phyloP scores from a whole-genome alignment of 352 stramenopile genomes.

The Globisporangium paroecandrum region DNA sequence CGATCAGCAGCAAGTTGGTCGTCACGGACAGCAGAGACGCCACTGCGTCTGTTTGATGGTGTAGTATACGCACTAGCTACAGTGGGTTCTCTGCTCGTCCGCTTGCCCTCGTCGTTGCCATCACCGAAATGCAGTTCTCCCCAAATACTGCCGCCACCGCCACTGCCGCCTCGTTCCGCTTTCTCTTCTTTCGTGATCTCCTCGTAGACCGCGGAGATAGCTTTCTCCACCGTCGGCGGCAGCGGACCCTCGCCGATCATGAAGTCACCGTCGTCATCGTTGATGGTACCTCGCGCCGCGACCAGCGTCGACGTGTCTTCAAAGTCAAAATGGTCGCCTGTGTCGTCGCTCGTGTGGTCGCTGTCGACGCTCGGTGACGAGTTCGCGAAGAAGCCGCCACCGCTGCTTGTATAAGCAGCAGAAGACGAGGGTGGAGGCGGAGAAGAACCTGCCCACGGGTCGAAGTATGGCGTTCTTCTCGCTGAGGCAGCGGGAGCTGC shows the following conservation, averaged over 20 bases:
- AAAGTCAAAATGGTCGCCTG: constrained; percentile 2
- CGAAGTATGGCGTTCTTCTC: background rate
- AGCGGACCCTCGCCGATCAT: background rate
- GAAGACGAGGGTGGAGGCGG: background rate
- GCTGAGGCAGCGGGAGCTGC: background rate
- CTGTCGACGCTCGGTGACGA: constrained; percentile 2
- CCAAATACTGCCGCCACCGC: background rate
- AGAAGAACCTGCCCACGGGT: background rate
- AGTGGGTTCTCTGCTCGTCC: background rate
- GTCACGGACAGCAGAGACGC: background rate
- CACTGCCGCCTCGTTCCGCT: background rate
- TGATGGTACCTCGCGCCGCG: background rate
- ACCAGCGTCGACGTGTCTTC: constrained; percentile 6
- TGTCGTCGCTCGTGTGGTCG: constrained; percentile 11
- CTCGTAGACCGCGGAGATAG: constrained; percentile 9
- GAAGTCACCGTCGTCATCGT: background rate
- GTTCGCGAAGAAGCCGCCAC: background rate
- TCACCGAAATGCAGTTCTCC: background rate
- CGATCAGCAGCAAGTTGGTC: background rate
- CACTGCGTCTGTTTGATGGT: background rate
- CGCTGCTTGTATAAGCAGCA: background rate
- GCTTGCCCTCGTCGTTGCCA: background rate
- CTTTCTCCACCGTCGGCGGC: constrained; percentile 1
- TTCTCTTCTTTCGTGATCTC: constrained; percentile 5
- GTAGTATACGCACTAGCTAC: background rate